Evolutionary conservation across 148 eudicot species (phyloP), one percentile per base, ranked within the genome.

Genomic region (Chenopodium berlandieri): DNA sequence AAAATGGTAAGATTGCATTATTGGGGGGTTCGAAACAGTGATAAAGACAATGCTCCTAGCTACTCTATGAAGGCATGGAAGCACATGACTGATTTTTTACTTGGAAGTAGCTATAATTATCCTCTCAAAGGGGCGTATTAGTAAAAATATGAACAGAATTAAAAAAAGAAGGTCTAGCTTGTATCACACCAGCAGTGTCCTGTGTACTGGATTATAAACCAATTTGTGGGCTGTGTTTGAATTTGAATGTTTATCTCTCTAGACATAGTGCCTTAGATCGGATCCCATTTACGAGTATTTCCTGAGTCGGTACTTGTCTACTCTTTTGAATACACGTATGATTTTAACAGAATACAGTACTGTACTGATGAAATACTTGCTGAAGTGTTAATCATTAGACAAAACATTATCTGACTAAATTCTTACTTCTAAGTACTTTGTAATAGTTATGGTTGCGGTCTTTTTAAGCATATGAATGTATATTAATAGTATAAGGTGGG

Each of bases 401-500:
- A 56, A 56, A 73, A 60, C 60, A 31, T 25, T 60, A 22, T 9
- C 32, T 11, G 19, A 70, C 19, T 78, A 4, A 19, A 44, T 19
- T 22, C 50, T 0, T 34, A 68, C 14, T 78, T 17, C 62, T 4
- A 56, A 56, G 64, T 8, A 47, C 19, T 31, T 34, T 31, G 12
- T 52, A 40, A 40, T 1, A 52, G 20, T 25, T 75, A 4, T 40
- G 44, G 46, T 19, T 52, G 78, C 13, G 34, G 68, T 32, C 12
- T 58, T 47, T 62, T 48, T 9, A 47, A 73, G 80, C 80, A 66
- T 25, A 40, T 60, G 16, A 25, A 27, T 16, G 20, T 5, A n/a
- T 71, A 58, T 40, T 70, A 9, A 48, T 80, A 17, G 56, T 71
- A 69, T 72, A 31, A 68, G 81, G 81, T 32, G n/a, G 52, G 74